These are phyloP conservation scores for Phytophthora kernoviae DNA, from an alignment of 352 stramenopile genomes.

Conservation along the genomic window DNA sequence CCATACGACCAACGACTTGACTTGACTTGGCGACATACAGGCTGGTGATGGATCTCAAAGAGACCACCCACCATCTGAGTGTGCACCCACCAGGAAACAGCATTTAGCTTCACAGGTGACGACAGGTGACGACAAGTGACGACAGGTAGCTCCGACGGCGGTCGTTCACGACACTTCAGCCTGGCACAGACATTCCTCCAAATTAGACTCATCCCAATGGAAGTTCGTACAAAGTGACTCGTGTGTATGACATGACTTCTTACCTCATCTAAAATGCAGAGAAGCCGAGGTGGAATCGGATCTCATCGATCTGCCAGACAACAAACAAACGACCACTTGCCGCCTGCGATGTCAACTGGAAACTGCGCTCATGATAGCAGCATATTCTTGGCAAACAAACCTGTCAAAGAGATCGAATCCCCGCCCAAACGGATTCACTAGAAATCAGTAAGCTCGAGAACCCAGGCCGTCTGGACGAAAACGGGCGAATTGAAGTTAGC, in stretches of 20 bases:
- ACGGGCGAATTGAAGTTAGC: too few species aligned
- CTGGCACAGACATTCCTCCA: background rate
- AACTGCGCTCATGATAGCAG: conserved; percentile 34
- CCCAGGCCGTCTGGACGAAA: background rate
- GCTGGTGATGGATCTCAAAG: background rate
- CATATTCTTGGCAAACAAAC: conserved; percentile 42
- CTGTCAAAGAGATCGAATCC: conserved; percentile 10
- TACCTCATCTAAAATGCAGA: background rate
- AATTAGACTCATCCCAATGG: background rate
- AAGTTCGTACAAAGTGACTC: background rate
- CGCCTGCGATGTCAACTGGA: conserved; percentile 27
- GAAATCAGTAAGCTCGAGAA: conserved; percentile 4
- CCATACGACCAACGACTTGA: background rate
- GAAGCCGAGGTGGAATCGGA: background rate
- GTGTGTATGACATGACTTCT: background rate
- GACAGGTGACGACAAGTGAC: background rate
- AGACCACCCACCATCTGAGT: background rate
- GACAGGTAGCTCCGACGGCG: background rate
- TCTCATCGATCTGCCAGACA: background rate
- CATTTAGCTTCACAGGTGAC: background rate
- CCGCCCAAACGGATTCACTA: conserved; percentile 22
- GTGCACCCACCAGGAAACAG: background rate
- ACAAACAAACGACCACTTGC: conserved; percentile 15
- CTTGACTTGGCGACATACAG: background rate
- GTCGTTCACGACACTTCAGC: background rate